A percentile compares a stretch with the other conserved stretches of the same genome.
Evolutionary conservation across 306 rosid genomes (phyloP).

Genomic region (Malus sylvestris): DNA sequence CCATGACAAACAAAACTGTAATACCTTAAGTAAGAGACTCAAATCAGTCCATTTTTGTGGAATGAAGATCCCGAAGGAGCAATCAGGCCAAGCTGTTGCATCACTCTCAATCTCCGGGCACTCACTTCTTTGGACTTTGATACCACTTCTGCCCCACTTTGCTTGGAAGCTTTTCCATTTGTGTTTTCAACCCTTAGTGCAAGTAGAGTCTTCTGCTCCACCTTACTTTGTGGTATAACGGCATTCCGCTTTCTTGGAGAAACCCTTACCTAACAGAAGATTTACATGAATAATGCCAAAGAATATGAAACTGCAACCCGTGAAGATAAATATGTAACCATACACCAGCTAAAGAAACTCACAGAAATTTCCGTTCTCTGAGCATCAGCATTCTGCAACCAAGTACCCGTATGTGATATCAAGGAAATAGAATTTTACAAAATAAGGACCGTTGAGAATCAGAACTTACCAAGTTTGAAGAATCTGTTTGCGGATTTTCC

Average conservation of each 20-base stretch:
- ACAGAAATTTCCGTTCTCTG: not conserved
- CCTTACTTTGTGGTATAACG: not conserved
- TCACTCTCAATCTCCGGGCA: slow-evolving; percentile 52
- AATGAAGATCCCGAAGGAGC: slow-evolving; percentile 62
- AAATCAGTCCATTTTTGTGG: slow-evolving; percentile 10
- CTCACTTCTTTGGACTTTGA: slow-evolving; percentile 25
- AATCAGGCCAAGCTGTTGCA: slow-evolving; percentile 59
- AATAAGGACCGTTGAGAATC: not conserved
- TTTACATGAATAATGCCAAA: not conserved
- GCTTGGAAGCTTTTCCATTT: not conserved
- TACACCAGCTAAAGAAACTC: not conserved
- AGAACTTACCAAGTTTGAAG: not conserved
- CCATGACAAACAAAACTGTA: not conserved
- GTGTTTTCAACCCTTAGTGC: not conserved
- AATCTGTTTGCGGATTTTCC: slow-evolving; percentile 1
- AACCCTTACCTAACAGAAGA: not conserved
- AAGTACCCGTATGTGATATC: not conserved
- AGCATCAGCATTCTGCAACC: not conserved
- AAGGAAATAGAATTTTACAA: not conserved
- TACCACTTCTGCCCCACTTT: not conserved
- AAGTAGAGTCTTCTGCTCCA: not conserved
- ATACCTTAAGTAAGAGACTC: slow-evolving; percentile 1
- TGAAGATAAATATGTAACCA: not conserved
- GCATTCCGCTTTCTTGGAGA: not conserved
- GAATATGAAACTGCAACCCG: not conserved